phyloP scores from a whole-genome alignment of 345 rosid genomes.

The Ricinus communis region DNA sequence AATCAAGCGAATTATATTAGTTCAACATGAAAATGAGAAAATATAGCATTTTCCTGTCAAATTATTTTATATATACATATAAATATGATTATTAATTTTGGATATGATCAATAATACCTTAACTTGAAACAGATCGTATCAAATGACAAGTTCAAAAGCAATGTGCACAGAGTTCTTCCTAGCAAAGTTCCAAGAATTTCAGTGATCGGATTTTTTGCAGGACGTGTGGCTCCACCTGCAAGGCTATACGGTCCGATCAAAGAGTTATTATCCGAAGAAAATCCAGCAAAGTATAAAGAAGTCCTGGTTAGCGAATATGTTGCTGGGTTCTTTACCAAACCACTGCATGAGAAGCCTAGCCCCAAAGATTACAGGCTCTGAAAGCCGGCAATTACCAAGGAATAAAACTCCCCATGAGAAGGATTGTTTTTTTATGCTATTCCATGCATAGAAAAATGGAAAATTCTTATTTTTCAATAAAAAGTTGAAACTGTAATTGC shows the following conservation, averaged over 20 bases:
- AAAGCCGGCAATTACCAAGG: not conserved
- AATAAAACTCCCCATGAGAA: too few relatives aligned
- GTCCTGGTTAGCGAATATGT: constrained; percentile 18
- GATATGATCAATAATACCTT: not conserved
- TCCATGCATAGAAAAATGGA: too few relatives aligned
- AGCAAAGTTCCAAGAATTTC: constrained; percentile 17
- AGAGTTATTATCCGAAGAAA: constrained; percentile 31
- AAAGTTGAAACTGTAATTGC: too few relatives aligned
- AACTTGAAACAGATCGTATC: constrained; percentile 14
- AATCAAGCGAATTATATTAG: too few relatives aligned
- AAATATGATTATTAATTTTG: too few relatives aligned
- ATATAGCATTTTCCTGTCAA: too few relatives aligned
- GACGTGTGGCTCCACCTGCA: not conserved
- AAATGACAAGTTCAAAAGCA: constrained; percentile 27
- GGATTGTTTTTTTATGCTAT: too few relatives aligned
- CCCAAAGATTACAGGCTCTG: constrained; percentile 14
- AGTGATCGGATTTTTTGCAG: constrained; percentile 21
- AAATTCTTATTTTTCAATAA: too few relatives aligned
- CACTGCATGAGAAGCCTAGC: constrained; percentile 21
- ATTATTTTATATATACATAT: too few relatives aligned
- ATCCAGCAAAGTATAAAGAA: constrained; percentile 30
- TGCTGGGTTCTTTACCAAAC: constrained; percentile 11
- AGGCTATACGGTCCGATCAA: constrained; percentile 27
- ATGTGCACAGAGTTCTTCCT: constrained; percentile 18
- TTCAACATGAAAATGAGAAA: too few relatives aligned